phyloP scores from a whole-genome alignment of 164 flowering plant genomes.

The Vitis riparia region DNA sequence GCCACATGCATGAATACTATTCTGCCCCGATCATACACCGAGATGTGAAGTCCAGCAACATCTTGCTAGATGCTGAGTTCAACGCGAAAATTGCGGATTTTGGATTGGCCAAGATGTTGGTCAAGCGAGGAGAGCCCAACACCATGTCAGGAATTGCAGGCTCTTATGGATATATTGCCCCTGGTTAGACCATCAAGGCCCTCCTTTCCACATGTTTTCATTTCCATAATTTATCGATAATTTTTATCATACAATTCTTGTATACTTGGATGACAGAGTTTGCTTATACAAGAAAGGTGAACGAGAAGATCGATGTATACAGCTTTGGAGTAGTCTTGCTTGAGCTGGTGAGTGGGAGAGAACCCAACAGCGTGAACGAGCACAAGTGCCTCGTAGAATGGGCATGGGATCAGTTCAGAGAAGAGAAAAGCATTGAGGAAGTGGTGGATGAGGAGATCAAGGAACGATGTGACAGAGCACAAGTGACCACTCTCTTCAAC shows the following conservation, averaged over 20 bases:
- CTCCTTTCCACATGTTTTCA: too few species aligned
- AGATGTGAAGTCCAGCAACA: constrained; percentile 88
- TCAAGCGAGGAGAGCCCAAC: constrained; percentile 43
- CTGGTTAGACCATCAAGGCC: constrained; percentile 47
- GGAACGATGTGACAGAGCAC: constrained; percentile 40
- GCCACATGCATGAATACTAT: constrained; percentile 88
- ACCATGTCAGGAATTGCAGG: constrained; percentile 80
- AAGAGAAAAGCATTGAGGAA: constrained; percentile 38
- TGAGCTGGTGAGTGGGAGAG: constrained; percentile 74
- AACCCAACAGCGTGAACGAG: constrained; percentile 55
- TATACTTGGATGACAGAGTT: constrained; percentile 49
- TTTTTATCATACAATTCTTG: background rate
- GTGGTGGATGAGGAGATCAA: constrained; percentile 52
- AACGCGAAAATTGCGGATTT: constrained; percentile 80
- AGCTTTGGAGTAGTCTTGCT: constrained; percentile 92
- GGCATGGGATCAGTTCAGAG: constrained; percentile 58
- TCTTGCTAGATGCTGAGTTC: constrained; percentile 71
- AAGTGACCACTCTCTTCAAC: constrained; percentile 56
- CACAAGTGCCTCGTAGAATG: constrained; percentile 62
- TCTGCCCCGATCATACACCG: constrained; percentile 77
- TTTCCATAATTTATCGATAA: too few species aligned
- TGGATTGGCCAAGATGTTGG: constrained; percentile 73
- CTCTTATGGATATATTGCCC: constrained; percentile 87
- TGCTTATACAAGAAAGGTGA: constrained; percentile 61
- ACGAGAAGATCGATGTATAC: constrained; percentile 77